Percentiles rank a stretch among this genome's conserved stretches.
Evolutionary conservation across 495 filamentous ascomycete species (phyloP).

Genomic region (Hypoxylon lienhwacheense): DNA sequence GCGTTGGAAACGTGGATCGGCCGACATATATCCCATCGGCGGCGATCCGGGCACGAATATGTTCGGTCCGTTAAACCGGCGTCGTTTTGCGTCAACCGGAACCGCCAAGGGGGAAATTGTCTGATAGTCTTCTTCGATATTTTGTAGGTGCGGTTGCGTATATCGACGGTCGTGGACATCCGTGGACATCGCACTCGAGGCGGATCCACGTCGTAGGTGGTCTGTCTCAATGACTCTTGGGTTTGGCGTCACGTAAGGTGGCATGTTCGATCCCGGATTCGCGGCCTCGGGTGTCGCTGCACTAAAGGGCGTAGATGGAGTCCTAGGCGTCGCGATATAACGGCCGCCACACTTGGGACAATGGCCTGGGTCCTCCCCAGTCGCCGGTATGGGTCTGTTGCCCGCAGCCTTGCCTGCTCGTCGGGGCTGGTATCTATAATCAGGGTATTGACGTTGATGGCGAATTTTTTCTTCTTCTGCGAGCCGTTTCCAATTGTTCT

Average conservation of each 20-base stretch:
- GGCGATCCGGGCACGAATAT: conserved; percentile 35
- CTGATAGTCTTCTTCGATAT: conserved; percentile 48
- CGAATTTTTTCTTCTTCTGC: conserved; percentile 94
- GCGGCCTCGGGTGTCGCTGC: conserved; percentile 35
- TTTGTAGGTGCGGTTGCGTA: conserved; percentile 34
- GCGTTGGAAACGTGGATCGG: conserved; percentile 30
- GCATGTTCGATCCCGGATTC: conserved; percentile 26
- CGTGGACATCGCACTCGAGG: conserved; percentile 26
- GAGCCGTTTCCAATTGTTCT: conserved; percentile 83
- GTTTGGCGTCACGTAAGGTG: conserved; percentile 29
- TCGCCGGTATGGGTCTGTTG: conserved; percentile 38
- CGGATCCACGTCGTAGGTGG: conserved; percentile 36
- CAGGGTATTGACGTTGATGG: conserved; percentile 87
- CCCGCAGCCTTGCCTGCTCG: conserved; percentile 59
- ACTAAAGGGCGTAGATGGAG: conserved; percentile 55
- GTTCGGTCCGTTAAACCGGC: conserved; percentile 49
- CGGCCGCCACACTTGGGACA: conserved; percentile 67
- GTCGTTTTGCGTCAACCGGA: conserved; percentile 60
- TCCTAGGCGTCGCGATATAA: conserved; percentile 60
- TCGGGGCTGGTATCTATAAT: conserved; percentile 92
- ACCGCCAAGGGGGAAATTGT: conserved; percentile 39
- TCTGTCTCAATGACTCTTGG: conserved; percentile 35
- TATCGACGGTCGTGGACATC: conserved; percentile 36
- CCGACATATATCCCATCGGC: conserved; percentile 30
- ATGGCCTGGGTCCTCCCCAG: conserved; percentile 50